These are phyloP conservation scores for Elongisporangium anandrum DNA, from an alignment of 352 stramenopile species.

Conservation along the genomic window DNA sequence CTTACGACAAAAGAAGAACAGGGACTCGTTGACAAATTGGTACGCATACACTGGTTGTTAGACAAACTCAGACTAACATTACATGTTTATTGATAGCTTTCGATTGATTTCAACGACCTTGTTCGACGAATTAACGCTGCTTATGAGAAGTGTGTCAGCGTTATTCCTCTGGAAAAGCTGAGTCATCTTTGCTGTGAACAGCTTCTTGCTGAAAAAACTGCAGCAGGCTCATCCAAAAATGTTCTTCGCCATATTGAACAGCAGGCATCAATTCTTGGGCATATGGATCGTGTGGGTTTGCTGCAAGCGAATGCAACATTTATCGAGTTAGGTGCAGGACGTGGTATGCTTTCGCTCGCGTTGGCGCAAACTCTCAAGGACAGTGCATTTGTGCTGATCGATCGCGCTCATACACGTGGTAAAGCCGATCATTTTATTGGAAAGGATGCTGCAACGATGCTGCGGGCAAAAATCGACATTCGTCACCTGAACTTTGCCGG, in stretches of 20 bases:
- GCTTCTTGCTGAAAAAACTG: slow-evolving; percentile 61
- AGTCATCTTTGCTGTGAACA: slow-evolving; percentile 56
- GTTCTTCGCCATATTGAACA: slow-evolving; percentile 79
- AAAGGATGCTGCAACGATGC: slow-evolving; percentile 22
- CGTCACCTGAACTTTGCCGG: slow-evolving; percentile 74
- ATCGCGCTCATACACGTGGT: slow-evolving; percentile 61
- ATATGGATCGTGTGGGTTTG: slow-evolving; percentile 59
- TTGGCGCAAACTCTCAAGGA: slow-evolving; percentile 58
- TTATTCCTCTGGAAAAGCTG: slow-evolving; percentile 62
- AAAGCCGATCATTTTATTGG: slow-evolving; percentile 78
- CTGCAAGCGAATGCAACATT: slow-evolving; percentile 43
- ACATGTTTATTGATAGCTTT: slow-evolving; percentile 9
- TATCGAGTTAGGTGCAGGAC: slow-evolving; percentile 68
- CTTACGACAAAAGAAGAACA: slow-evolving; percentile 45
- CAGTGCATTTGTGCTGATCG: slow-evolving; percentile 72
- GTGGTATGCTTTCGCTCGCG: slow-evolving; percentile 76
- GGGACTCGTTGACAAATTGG: slow-evolving; percentile 65
- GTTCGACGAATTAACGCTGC: slow-evolving; percentile 37
- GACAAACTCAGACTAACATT: too few species aligned
- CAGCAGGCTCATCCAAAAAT: slow-evolving; percentile 46
- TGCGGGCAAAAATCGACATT: slow-evolving; percentile 83
- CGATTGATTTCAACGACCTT: slow-evolving; percentile 57
- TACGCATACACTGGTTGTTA: slow-evolving; percentile 8
- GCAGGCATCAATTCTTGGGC: slow-evolving; percentile 75
- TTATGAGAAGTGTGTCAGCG: slow-evolving; percentile 50